Conservation (phyloP, 2,329 filamentous ascomycete species). For the Lachnellula occidentalis region DNA sequence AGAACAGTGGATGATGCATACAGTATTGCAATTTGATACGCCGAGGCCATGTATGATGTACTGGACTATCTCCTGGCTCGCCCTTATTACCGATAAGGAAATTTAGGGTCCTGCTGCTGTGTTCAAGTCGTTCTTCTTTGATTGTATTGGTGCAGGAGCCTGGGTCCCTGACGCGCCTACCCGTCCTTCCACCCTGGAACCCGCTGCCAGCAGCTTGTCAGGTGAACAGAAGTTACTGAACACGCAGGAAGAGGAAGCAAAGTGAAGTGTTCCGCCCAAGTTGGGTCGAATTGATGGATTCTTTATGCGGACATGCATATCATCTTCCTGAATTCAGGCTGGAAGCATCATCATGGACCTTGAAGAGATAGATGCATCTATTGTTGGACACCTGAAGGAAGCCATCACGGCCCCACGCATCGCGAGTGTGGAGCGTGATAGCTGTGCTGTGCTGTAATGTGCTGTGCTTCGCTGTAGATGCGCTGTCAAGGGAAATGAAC, state of each 20-base stretch:
- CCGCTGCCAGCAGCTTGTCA: not conserved
- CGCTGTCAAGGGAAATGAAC: constrained; percentile 1
- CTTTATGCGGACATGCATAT: not conserved
- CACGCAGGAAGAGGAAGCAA: not conserved
- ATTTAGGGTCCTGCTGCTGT: not conserved
- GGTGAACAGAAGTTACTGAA: constrained; percentile 7
- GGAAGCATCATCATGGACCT: not conserved
- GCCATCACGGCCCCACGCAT: not conserved
- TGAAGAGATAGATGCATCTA: not conserved
- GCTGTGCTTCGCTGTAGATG: no score
- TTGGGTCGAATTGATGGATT: not conserved
- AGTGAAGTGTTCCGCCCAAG: constrained; percentile 1
- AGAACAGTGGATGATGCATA: not conserved
- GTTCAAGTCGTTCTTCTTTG: not conserved
- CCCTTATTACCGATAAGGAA: not conserved
- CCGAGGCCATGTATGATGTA: not conserved
- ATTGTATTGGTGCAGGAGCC: not conserved
- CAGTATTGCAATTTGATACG: not conserved
- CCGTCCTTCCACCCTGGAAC: not conserved
- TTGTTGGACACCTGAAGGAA: not conserved
- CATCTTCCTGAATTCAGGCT: not conserved
- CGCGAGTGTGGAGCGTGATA: not conserved
- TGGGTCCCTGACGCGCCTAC: constrained; percentile 1
- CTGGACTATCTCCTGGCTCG: not conserved
- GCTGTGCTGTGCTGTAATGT: not conserved